phyloP scores from a whole-genome alignment of 2,329 filamentous ascomycete species.

The Aphanoascus verrucosus region DNA sequence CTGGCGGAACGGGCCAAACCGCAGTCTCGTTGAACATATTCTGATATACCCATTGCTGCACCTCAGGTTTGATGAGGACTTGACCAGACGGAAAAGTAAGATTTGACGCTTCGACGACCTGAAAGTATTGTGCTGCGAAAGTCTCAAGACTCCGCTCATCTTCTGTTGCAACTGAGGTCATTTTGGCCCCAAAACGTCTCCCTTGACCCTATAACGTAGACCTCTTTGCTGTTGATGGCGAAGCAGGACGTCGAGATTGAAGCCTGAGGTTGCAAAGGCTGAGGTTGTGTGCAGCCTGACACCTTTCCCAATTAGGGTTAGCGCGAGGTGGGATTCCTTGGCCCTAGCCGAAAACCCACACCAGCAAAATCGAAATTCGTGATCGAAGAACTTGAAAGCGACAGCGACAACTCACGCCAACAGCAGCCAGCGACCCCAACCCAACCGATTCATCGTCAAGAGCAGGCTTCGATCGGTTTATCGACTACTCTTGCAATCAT shows the following conservation, averaged over 20 bases:
- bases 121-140: conserved; percentile 61
- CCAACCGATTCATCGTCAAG: conserved; percentile 18
- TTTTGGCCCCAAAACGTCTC: background rate
- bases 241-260: background rate
- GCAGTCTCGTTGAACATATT: conserved; percentile 54
- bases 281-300: background rate
- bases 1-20: conserved; percentile 50
- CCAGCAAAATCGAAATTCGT: conserved; percentile 33
- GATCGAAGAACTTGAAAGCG: conserved; percentile 20
- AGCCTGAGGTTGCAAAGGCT: background rate
- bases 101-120: conserved; percentile 53
- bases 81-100: conserved; percentile 54
- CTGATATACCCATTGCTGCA: conserved; percentile 57
- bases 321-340: conserved; percentile 16
- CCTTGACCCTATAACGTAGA: background rate
- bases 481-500: conserved; percentile 53
- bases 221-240: background rate
- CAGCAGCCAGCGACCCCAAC: conserved; percentile 18
- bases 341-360: conserved; percentile 36
- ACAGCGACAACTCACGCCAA: conserved; percentile 25
- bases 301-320: conserved; percentile 21
- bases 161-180: conserved; percentile 9
- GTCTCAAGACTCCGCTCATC: conserved; percentile 27
- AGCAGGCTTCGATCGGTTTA: conserved; percentile 21
- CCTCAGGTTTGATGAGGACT: conserved; percentile 48